Evolutionary conservation across 1,284 basidiomycete genomes (phyloP).

Genomic region (Cutaneotrichosporon spelunceum): DNA sequence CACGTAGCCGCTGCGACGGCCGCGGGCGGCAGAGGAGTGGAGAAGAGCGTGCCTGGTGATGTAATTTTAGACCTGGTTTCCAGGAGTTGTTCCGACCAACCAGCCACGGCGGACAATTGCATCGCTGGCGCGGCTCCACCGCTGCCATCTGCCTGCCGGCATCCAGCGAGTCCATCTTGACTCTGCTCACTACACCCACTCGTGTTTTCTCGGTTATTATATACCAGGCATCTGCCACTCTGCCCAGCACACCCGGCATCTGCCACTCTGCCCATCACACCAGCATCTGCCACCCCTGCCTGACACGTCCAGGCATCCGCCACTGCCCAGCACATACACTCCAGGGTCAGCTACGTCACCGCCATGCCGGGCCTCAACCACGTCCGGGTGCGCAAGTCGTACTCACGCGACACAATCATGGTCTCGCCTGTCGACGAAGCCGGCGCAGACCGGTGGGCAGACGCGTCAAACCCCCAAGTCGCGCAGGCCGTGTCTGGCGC

Average conservation of each 20-base stretch:
- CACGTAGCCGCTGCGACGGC: background rate
- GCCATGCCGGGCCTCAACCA: background rate
- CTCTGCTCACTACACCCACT: background rate
- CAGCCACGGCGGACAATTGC: constrained; percentile 2
- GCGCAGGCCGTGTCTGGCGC: background rate
- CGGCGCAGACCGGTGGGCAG: constrained; percentile 10
- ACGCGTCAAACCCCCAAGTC: constrained; percentile 3
- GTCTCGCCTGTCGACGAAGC: constrained; percentile 8
- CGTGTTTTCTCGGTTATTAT: too few species aligned
- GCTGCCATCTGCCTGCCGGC: too few species aligned
- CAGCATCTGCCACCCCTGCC: too few species aligned
- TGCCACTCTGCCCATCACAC: too few species aligned
- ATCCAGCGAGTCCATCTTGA: too few species aligned
- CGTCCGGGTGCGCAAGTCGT: constrained; percentile 10
- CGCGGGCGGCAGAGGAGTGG: background rate
- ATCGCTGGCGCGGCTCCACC: background rate
- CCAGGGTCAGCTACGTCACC: background rate
- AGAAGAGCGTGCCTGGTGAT: background rate
- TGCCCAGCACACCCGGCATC: too few species aligned
- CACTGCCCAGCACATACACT: background rate
- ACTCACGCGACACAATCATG: constrained; percentile 8
- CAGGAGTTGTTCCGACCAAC: background rate
- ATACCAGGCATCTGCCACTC: too few species aligned
- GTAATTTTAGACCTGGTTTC: background rate
- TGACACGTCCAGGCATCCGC: too few species aligned